Conservation (phyloP, 2,329 filamentous ascomycete genomes). For the Epichloe hybrida region DNA sequence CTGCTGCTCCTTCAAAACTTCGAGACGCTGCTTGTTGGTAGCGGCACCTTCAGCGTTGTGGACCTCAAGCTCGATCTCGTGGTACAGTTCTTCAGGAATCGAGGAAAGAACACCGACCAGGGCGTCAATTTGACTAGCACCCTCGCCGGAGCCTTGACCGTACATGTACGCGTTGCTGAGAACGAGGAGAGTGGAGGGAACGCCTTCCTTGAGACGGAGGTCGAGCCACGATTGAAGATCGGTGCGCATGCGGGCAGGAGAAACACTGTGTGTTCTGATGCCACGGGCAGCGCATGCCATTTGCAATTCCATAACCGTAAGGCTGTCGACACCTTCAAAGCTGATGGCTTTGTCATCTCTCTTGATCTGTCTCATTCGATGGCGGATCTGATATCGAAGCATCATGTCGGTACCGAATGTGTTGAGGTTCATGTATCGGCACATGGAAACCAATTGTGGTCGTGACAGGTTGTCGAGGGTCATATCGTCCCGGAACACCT, state of each 20-base stretch:
- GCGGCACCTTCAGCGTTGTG: conserved; percentile 93
- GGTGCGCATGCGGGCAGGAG: conserved; percentile 72
- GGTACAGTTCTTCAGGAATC: conserved; percentile 96
- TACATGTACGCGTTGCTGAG: conserved; percentile 98
- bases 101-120: conserved; percentile 83
- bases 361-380: conserved; percentile 99
- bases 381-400: conserved; percentile 91
- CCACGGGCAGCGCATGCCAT: conserved; percentile 83
- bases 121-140: conserved; percentile 81
- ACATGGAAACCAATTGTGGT: conserved; percentile 93
- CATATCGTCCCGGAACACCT: conserved; percentile 95
- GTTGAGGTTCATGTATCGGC: conserved; percentile 95
- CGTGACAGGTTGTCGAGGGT: conserved; percentile 94
- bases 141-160: conserved; percentile 74
- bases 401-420: conserved; percentile 96
- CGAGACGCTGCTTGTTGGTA: conserved; percentile 96
- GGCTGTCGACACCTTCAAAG: conserved; percentile 82
- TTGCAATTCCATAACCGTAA: conserved; percentile 89
- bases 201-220: conserved; percentile 79
- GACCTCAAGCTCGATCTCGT: conserved; percentile 97
- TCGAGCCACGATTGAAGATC: conserved; percentile 92
- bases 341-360: conserved; percentile 89
- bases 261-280: conserved; percentile 84
- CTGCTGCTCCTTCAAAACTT: conserved; percentile 96
- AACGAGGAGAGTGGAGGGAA: conserved; percentile 91